phyloP scores from a whole-genome alignment of 2,329 filamentous ascomycete species.

The Verticillium longisporum region DNA sequence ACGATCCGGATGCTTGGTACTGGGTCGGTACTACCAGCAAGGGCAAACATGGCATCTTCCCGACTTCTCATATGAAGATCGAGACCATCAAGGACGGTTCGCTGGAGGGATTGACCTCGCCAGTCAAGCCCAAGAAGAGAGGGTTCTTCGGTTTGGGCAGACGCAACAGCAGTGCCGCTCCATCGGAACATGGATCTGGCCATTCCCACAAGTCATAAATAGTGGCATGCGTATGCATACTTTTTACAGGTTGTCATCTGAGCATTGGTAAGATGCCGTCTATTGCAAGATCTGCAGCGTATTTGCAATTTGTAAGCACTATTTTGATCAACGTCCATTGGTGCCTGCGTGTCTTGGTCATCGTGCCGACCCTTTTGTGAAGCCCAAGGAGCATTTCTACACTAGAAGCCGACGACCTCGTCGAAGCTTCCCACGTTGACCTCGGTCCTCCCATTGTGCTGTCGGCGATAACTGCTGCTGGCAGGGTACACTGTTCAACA shows the following conservation, averaged over 20 bases:
- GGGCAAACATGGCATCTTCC: slow-evolving; percentile 31
- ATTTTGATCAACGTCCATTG: no score
- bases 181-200: not conserved
- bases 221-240: no score
- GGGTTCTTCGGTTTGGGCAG: not conserved
- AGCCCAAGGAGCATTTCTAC: no score
- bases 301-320: no score
- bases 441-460: not conserved
- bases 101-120: not conserved
- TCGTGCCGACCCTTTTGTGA: no score
- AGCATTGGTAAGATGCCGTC: no score
- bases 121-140: not conserved
- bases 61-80: slow-evolving; percentile 27
- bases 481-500: not conserved
- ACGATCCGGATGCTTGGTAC: slow-evolving; percentile 36
- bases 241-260: no score
- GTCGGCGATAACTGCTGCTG: not conserved
- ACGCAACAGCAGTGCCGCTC: not conserved
- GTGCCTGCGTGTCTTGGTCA: no score
- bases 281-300: no score
- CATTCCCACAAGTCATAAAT: not conserved
- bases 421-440: not conserved
- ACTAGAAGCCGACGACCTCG: not conserved
- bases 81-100: slow-evolving; percentile 8
- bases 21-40: slow-evolving; percentile 31